phyloP scores from a whole-genome alignment of 345 rosid genomes.

The Schrenkiella parvula region DNA sequence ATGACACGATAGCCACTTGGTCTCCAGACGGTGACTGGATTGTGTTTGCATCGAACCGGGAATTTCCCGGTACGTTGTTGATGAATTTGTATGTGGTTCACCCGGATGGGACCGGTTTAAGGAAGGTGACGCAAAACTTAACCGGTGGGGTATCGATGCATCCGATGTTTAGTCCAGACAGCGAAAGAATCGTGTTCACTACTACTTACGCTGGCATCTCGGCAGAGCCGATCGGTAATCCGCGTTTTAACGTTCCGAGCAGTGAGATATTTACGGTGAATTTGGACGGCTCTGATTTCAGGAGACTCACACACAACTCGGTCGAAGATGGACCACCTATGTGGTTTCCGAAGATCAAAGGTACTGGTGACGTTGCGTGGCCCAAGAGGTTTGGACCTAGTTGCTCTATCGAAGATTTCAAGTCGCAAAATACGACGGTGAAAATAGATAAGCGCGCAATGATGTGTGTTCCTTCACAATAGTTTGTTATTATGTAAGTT shows the following conservation, averaged over 20 bases:
- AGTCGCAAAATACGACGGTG: conserved; percentile 39
- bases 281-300: conserved; percentile 73
- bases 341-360: conserved; percentile 52
- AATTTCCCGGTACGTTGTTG: conserved; percentile 58
- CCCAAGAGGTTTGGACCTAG: conserved; percentile 35
- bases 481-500: not conserved
- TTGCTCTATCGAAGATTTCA: conserved; percentile 65
- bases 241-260: conserved; percentile 70
- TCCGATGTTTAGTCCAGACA: conserved; percentile 74
- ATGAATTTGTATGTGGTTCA: conserved; percentile 66
- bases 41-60: conserved; percentile 71
- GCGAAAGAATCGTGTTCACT: conserved; percentile 57
- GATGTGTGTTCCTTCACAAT: conserved; percentile 16
- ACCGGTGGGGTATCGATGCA: conserved; percentile 61
- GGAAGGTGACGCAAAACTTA: conserved; percentile 55
- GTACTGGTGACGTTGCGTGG: conserved; percentile 53
- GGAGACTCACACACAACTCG: conserved; percentile 72
- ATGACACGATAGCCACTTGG: conserved; percentile 88
- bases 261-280: conserved; percentile 70
- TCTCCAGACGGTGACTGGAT: conserved; percentile 77
- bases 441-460: not conserved
- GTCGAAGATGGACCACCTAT: conserved; percentile 80
- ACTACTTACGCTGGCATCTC: conserved; percentile 67
- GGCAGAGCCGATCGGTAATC: conserved; percentile 80
- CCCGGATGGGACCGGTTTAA: conserved; percentile 72